Conservation (phyloP, 352 stramenopile species). For the Globisporangium polare region DNA sequence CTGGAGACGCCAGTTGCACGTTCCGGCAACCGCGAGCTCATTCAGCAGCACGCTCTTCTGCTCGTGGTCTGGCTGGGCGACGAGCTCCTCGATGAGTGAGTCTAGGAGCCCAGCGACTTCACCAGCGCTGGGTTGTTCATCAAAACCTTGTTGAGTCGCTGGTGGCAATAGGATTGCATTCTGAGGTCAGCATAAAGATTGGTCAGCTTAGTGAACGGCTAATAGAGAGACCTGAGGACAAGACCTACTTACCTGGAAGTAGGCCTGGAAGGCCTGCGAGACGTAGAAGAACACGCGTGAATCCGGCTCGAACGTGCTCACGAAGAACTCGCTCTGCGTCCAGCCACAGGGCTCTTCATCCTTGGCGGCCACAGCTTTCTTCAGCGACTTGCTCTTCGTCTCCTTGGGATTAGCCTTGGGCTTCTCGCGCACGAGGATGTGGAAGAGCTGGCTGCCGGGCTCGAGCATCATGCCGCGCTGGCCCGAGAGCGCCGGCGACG, state of each 20-base stretch:
- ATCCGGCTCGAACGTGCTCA: conserved; percentile 60
- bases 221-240: neutral
- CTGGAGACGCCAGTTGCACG: conserved; percentile 29
- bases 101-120: conserved; percentile 33
- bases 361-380: neutral
- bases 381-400: neutral
- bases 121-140: conserved; percentile 3
- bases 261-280: conserved; percentile 24
- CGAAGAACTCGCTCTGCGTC: conserved; percentile 24
- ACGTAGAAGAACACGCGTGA: conserved; percentile 62
- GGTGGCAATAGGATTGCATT: conserved; percentile 8
- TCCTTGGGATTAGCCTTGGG: neutral
- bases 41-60: conserved; percentile 31
- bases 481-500: conserved; percentile 30
- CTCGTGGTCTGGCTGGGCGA: conserved; percentile 9
- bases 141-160: neutral
- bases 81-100: conserved; percentile 30
- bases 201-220: neutral
- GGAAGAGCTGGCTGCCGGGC: conserved; percentile 45
- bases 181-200: neutral
- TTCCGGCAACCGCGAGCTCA: conserved; percentile 40
- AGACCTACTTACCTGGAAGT: conserved; percentile 37
- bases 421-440: conserved; percentile 21
- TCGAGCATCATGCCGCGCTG: conserved; percentile 45
- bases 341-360: neutral